These are phyloP conservation scores for Bryum argenteum DNA, from an alignment of 225 moss, liverwort and hornwort genomes.

Conservation along the genomic window DNA sequence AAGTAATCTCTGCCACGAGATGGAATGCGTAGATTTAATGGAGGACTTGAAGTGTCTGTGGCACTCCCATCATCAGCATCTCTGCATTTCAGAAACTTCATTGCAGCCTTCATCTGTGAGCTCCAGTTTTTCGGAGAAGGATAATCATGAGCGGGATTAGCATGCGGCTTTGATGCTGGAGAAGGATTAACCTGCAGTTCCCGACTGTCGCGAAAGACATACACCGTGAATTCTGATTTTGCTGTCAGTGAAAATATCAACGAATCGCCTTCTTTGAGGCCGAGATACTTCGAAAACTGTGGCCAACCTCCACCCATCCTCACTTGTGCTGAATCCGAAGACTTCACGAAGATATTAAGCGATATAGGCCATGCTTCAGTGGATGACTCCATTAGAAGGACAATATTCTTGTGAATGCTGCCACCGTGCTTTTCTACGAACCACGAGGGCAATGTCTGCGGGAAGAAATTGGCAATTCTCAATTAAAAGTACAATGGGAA, in stretches of 20 bases:
- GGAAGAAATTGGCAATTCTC: too few species aligned
- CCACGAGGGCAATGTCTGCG: slow-evolving; percentile 18
- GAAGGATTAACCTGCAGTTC: neutral
- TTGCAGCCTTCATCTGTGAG: neutral
- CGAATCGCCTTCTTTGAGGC: slow-evolving; percentile 14
- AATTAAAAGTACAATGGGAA: neutral
- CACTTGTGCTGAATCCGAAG: neutral
- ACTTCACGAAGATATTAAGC: neutral
- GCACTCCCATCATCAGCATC: neutral
- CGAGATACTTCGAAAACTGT: neutral
- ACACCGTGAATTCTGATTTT: slow-evolving; percentile 21
- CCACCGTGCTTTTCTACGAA: slow-evolving; percentile 23
- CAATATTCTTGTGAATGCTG: neutral
- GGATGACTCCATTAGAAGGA: neutral
- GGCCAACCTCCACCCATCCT: slow-evolving; percentile 21
- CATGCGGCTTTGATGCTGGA: neutral
- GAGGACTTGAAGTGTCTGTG: neutral
- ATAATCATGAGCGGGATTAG: too few species aligned
- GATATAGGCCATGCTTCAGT: slow-evolving; percentile 15
- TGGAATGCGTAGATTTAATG: neutral
- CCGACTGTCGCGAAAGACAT: neutral
- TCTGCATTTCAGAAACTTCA: neutral
- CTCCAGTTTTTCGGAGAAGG: neutral
- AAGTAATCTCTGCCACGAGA: neutral
- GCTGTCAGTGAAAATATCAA: slow-evolving; percentile 29